Evolutionary conservation across 1,284 basidiomycete genomes (phyloP).

Genomic region (Abortiporus biennis): DNA sequence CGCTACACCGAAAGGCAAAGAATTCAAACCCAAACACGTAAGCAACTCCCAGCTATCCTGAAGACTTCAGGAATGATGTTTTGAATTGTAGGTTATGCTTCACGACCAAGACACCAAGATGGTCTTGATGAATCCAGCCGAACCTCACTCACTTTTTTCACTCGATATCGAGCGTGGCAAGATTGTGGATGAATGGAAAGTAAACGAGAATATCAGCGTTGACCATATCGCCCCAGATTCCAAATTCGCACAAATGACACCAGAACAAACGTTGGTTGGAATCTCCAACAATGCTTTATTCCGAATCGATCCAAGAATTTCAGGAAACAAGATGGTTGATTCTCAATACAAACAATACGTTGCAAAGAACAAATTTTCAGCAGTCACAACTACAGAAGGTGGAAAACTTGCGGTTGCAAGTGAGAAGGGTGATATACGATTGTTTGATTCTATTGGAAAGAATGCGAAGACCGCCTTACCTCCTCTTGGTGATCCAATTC

Average conservation of each 20-base stretch:
- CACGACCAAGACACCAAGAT: slow-evolving; percentile 97
- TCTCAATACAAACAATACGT: slow-evolving; percentile 96
- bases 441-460: slow-evolving; percentile 97
- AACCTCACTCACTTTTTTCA: slow-evolving; percentile 83
- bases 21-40: slow-evolving; percentile 86
- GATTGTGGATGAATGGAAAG: slow-evolving; percentile 98
- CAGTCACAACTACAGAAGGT: slow-evolving; percentile 81
- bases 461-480: slow-evolving; percentile 99
- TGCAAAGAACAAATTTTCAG: slow-evolving; percentile 94
- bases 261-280: slow-evolving; percentile 91
- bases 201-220: slow-evolving; percentile 84
- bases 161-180: slow-evolving; percentile 96
- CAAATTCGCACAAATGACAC: slow-evolving; percentile 94
- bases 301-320: slow-evolving; percentile 93
- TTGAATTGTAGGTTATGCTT: slow-evolving; percentile 80
- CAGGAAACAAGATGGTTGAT: slow-evolving; percentile 91
- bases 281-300: slow-evolving; percentile 92
- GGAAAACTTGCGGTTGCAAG: slow-evolving; percentile 93
- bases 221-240: slow-evolving; percentile 88
- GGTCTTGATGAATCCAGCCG: slow-evolving; percentile 84
- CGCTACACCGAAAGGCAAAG: slow-evolving; percentile 75
- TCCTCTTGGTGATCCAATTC: slow-evolving; percentile 91
- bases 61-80: neutral
- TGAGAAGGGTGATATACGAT: slow-evolving; percentile 93
- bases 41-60: slow-evolving; percentile 13